Base-by-base conservation (phyloP, 148 eudicot genomes). In the Tetragonia tetragonoides region DNA sequence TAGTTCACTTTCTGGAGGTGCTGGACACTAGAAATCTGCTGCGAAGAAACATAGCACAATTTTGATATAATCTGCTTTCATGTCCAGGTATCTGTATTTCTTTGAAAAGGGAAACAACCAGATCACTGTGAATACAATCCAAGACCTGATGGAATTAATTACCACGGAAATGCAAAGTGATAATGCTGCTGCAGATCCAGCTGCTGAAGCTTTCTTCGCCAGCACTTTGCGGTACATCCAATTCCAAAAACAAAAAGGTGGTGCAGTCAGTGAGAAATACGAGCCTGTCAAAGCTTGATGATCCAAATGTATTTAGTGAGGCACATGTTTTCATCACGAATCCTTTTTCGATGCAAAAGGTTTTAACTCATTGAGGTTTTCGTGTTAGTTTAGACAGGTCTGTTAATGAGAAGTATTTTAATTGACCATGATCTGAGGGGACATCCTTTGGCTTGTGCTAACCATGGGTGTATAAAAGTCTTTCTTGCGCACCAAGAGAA, bases 201-300 rank as follows among this genome's bases (percentile, higher is more conserved):
- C 91, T 44, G 97, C 99, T n/a, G 97, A 96, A 80, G 92, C 97
- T 74, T 93, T 93, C 87, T 85, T 96, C 59, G 89, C 97, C 21
- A 96, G 90, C 71, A 93, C 99, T 73, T 41, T 91, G 80, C 90
- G 95, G 73, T 96, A 93, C 82, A 90, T 96, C 68, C 92, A 93
- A 87, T 93, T 90, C 84, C 99, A 96, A 72, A 96, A 93, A 85
- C 97, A 93, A 82, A 96, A 96, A 79, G 99, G 99, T 39, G 99
- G 99, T 41, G 89, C 93, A 12, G 87, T 90, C 59, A 91, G 91
- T 49, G 98, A 93, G 80, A 90, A 87, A 79, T 96, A 93, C 18
- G 92, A 90, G 74, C 83, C 88, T 72, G 87, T 96, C 76, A 90
- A 85, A 68, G 87, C 85, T 73, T 88, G 77, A 87, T 39, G 42